Evolutionary conservation across 2,329 filamentous ascomycete genomes (phyloP), one percentile per base, ranked within the genome.

Genomic region (Cordyceps tenuipes): DNA sequence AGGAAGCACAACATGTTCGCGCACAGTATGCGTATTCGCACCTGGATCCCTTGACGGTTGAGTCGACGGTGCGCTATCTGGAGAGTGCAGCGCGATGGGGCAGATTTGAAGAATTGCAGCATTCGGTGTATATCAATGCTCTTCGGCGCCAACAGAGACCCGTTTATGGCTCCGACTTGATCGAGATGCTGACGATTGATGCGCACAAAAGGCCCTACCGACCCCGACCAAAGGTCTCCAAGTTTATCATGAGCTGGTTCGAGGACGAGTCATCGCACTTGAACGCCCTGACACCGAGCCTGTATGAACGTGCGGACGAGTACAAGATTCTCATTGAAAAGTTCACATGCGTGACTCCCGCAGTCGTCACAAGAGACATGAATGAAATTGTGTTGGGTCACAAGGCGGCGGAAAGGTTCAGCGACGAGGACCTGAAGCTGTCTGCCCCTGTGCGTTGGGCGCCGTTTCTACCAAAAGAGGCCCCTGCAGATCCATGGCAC

Each of bases 301-400:
- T 96, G 0, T 82, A 87, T 46, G 82, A 90, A 67, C 86, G 91
- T 26, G 86, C 91, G 1, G 81, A 85, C 56, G 78, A 80, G 15
- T 79, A 96, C 73, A 87, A 93, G 67, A 85, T 84, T 0, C 86
- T 82, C 3, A 87, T 99, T 57, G 85, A 89, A 64, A 90, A 93
- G 69, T 99, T 97, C 68, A 90, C 89, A 1, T 99, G 93, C 67
- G 86, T 96, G 39, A 97, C 94, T 0, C 94, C 94, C 2, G 87
- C 90, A 1, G 93, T 91, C 13, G 86, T 96, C 3, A 91, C 91
- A 0, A 83, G 88, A 34, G 91, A 95, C 64, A 79, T 95, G 66
- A 83, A 85, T 19, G 79, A 82, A 31, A 77, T 92, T 26, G 71
- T 89, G 1, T 77, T 94, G 7, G 88, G 88, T 0, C 75, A 78